Conservation (phyloP, 1,139 yeast genomes). For the Hansenula lynferdii region DNA sequence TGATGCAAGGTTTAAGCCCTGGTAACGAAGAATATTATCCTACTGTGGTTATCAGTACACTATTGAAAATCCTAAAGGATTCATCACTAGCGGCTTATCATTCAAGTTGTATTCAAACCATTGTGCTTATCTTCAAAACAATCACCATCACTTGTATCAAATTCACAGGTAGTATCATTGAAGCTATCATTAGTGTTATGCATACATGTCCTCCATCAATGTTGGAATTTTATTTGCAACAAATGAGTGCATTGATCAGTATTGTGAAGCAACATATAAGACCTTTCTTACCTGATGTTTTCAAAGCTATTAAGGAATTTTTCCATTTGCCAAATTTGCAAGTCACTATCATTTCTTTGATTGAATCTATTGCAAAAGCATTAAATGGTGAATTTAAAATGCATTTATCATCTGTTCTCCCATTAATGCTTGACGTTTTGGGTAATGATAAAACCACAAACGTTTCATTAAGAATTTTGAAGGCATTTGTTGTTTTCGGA, state of each 20-base stretch:
- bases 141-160: constrained; percentile 86
- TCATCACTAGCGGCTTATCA: constrained; percentile 83
- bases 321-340: constrained; percentile 68
- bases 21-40: constrained; percentile 93
- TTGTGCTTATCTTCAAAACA: constrained; percentile 85
- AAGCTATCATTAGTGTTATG: constrained; percentile 85
- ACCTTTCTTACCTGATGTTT: constrained; percentile 75
- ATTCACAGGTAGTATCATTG: constrained; percentile 80
- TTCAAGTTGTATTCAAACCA: constrained; percentile 86
- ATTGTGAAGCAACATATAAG: constrained; percentile 90
- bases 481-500: constrained; percentile 87
- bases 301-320: constrained; percentile 69
- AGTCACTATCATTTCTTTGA: constrained; percentile 70
- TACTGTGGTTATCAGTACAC: constrained; percentile 83
- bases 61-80: constrained; percentile 81
- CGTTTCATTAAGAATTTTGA: constrained; percentile 72
- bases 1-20: constrained; percentile 94
- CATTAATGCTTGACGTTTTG: constrained; percentile 69
- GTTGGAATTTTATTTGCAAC: constrained; percentile 88
- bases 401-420: constrained; percentile 73
- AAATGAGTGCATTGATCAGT: constrained; percentile 69
- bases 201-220: constrained; percentile 75
- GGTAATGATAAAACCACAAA: constrained; percentile 71
- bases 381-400: constrained; percentile 89
- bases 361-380: constrained; percentile 82